Conservation (phyloP, 2,329 filamentous ascomycete species). For the Colletotrichum godetiae region DNA sequence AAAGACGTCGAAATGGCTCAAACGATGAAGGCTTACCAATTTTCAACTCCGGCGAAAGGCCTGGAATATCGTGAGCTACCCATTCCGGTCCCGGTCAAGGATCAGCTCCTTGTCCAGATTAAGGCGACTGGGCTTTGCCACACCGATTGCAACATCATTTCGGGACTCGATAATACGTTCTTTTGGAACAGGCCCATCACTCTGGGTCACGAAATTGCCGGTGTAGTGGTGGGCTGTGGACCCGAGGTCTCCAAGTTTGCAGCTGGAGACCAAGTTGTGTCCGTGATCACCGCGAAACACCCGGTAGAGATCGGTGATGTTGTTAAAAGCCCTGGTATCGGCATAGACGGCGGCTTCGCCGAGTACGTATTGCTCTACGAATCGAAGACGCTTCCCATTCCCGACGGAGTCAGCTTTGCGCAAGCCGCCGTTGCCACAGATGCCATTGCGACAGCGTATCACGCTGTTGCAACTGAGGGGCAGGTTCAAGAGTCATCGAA, state of each 20-base stretch:
- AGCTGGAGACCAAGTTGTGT: background rate
- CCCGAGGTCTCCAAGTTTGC: background rate
- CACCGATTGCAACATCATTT: slow-evolving; percentile 7
- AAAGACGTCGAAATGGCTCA: background rate
- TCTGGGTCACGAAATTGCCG: slow-evolving; percentile 15
- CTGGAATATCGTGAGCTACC: background rate
- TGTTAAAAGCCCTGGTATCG: slow-evolving; percentile 7
- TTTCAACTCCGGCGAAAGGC: background rate
- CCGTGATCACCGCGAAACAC: slow-evolving; percentile 2
- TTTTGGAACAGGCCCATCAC: background rate
- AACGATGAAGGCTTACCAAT: slow-evolving; percentile 12
- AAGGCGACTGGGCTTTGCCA: slow-evolving; percentile 15
- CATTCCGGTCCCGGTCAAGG: background rate
- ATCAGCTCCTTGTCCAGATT: background rate
- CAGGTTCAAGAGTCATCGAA: background rate
- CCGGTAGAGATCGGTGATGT: slow-evolving; percentile 16
- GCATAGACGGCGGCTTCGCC: slow-evolving; percentile 21
- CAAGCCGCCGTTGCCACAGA: slow-evolving; percentile 24
- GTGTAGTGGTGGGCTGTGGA: background rate
- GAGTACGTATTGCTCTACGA: slow-evolving; percentile 13
- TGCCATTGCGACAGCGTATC: slow-evolving; percentile 24
- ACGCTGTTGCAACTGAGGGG: slow-evolving; percentile 34
- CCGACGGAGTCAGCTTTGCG: slow-evolving; percentile 14
- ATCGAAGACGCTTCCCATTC: slow-evolving; percentile 18
- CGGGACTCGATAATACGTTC: background rate